Evolutionary conservation across 1,284 basidiomycete species (phyloP), one percentile per base, ranked within the genome.

Genomic region (Trichosporon coremiiforme): DNA sequence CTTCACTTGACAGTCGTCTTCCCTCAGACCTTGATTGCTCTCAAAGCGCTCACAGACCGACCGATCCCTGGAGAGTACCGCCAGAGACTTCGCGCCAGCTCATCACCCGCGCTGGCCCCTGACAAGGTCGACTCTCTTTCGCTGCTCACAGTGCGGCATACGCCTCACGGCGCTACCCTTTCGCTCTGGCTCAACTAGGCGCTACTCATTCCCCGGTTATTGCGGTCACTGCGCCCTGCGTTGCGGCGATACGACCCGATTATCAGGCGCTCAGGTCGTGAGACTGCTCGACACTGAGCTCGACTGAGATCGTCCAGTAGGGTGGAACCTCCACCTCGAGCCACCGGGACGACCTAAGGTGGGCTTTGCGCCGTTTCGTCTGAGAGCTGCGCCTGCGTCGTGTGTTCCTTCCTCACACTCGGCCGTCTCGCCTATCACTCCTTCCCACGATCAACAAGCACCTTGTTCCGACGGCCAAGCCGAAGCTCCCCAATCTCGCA

Each of bases 291-390:
- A 60, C 29, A 31, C 31, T 33, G 5, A 15, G 15, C 31, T n/a
- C 57, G 31, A 15, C 57, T 20, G 57, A 33, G 57, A 60, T 33
- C 57, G 57, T 1, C 57, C 57, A 33, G 57, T 60, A 33, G 29
- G 17, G 29, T 60, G 57, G 31, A 35, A 60, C 57, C 57, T 60
- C 29, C 57, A 60, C 57, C 57, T 33, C 31, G 57, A 60, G 57
- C 57, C 31, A 60, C 57, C 29, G 8, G 29, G 15, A 5, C 31
- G 8, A 12, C 29, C 57, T n/a, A 5, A 33, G 8, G 20, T 9
- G 47, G 47, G 47, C 47, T 53, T 22, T 53, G 47, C 47, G n/a
- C 20, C 47, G 20, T 5, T 53, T 3, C 47, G 20, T 31, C 17
- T 35, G 29, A 31, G 5, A 31, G 31, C 29, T 9, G 29, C 57